Percentiles rank a stretch among this genome's conserved stretches.
Conservation (phyloP, 2,329 filamentous ascomycete genomes). For the Fusarium euwallaceae region DNA sequence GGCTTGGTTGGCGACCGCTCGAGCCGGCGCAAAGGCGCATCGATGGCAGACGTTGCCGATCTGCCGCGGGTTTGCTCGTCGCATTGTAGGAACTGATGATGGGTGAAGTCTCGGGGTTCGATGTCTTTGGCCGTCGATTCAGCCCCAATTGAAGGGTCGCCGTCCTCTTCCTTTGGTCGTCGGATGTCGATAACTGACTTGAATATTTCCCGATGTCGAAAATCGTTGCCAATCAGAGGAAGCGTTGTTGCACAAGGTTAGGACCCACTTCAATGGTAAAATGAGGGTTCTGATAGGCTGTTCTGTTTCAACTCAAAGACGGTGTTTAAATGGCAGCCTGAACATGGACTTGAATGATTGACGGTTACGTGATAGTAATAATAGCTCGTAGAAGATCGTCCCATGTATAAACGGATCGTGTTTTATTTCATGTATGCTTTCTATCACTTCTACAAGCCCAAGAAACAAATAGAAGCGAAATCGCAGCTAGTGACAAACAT, state of each 20-base stretch:
- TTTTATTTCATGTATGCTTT: not conserved
- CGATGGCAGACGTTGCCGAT: slow-evolving; percentile 59
- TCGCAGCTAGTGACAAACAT: not conserved
- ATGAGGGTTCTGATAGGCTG: not conserved
- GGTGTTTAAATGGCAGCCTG: not conserved
- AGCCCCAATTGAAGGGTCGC: not conserved
- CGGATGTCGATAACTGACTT: slow-evolving; percentile 23
- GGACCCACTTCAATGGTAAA: not conserved
- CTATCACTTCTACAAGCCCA: not conserved
- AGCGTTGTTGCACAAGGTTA: not conserved
- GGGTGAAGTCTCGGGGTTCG: not conserved
- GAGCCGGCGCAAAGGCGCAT: slow-evolving; percentile 55
- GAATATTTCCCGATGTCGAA: slow-evolving; percentile 16
- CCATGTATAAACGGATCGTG: not conserved
- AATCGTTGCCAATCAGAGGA: slow-evolving; percentile 27
- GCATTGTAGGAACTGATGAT: slow-evolving; percentile 51
- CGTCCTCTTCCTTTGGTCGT: slow-evolving; percentile 8
- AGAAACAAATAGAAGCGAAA: not conserved
- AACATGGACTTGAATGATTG: not conserved
- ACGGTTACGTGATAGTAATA: not conserved
- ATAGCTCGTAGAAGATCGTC: not conserved
- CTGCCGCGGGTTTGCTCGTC: slow-evolving; percentile 50
- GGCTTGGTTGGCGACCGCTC: slow-evolving; percentile 39
- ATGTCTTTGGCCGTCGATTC: not conserved
- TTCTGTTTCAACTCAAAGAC: not conserved